phyloP scores from a whole-genome alignment of 768 basidiomycete species.

The Xanthoconium stramineum region DNA sequence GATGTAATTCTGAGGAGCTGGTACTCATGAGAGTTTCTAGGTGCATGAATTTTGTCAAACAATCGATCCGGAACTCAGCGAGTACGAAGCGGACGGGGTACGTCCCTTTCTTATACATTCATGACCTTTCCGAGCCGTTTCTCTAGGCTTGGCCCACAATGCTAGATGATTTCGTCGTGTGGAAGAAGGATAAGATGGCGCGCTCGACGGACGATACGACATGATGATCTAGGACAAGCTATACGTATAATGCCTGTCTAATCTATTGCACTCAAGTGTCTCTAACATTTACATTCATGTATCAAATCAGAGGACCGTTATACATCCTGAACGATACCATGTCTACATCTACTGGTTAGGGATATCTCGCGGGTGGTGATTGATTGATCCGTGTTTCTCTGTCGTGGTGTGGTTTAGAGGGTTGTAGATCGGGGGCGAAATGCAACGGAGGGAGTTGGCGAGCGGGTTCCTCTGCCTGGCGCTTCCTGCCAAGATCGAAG shows the following conservation, averaged over 20 bases:
- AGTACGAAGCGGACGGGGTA: constrained; percentile 78
- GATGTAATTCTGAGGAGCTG: neutral
- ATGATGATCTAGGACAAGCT: constrained; percentile 9
- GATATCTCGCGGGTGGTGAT: neutral
- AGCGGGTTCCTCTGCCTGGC: constrained; percentile 3
- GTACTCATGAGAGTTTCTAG: constrained; percentile 33
- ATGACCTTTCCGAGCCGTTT: neutral
- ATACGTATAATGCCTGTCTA: constrained; percentile 15
- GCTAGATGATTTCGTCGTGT: constrained; percentile 72
- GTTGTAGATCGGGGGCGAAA: constrained; percentile 17
- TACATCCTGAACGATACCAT: neutral
- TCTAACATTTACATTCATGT: constrained; percentile 11
- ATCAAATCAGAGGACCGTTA: neutral
- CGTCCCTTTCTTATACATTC: constrained; percentile 23
- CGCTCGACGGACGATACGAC: neutral
- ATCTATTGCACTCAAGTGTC: constrained; percentile 8
- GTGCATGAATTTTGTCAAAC: constrained; percentile 74
- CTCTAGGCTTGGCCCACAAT: constrained; percentile 78
- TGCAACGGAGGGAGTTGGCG: constrained; percentile 18
- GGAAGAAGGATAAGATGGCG: constrained; percentile 44
- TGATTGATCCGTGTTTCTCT: neutral
- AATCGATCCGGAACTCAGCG: constrained; percentile 53
- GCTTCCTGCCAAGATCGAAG: constrained; percentile 24
- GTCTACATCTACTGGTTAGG: neutral
- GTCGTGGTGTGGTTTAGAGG: neutral